A percentile compares a stretch with the other conserved stretches of the same genome.
Conservation (phyloP, 2,329 filamentous ascomycete genomes). For the Tolypocladium cylindrosporum region DNA sequence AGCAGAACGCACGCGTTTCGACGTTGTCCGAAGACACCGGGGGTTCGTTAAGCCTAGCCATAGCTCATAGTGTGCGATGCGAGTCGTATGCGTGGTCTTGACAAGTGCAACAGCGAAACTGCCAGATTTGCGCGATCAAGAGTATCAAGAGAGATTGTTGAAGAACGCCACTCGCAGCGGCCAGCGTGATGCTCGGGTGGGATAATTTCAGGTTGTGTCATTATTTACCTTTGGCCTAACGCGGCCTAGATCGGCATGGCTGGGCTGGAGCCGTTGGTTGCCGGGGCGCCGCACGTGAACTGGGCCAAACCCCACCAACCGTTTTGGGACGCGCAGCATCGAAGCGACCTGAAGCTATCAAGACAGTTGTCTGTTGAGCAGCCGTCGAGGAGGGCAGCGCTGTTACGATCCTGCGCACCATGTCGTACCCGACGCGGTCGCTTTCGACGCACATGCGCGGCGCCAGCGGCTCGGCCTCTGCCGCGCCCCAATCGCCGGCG, state of each 20-base stretch:
- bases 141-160: neutral
- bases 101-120: neutral
- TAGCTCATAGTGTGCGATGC: slow-evolving; percentile 33
- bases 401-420: slow-evolving; percentile 15
- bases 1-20: slow-evolving; percentile 53
- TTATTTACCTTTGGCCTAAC: slow-evolving; percentile 24
- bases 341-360: neutral
- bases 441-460: slow-evolving; percentile 60
- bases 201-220: slow-evolving; percentile 15
- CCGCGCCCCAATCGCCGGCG: slow-evolving; percentile 55
- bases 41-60: slow-evolving; percentile 76
- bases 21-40: slow-evolving; percentile 57
- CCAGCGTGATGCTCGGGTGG: neutral
- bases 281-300: slow-evolving; percentile 15
- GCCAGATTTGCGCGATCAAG: neutral
- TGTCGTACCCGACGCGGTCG: slow-evolving; percentile 47
- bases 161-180: neutral
- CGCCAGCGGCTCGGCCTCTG: slow-evolving; percentile 38
- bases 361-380: neutral
- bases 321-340: neutral
- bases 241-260: slow-evolving; percentile 11
- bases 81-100: neutral
- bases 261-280: slow-evolving; percentile 15
- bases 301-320: slow-evolving; percentile 15
- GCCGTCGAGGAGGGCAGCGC: neutral